Evolutionary conservation across 805 yeast species (phyloP), one percentile per base, ranked within the genome.

Genomic region (Candida maesae): DNA sequence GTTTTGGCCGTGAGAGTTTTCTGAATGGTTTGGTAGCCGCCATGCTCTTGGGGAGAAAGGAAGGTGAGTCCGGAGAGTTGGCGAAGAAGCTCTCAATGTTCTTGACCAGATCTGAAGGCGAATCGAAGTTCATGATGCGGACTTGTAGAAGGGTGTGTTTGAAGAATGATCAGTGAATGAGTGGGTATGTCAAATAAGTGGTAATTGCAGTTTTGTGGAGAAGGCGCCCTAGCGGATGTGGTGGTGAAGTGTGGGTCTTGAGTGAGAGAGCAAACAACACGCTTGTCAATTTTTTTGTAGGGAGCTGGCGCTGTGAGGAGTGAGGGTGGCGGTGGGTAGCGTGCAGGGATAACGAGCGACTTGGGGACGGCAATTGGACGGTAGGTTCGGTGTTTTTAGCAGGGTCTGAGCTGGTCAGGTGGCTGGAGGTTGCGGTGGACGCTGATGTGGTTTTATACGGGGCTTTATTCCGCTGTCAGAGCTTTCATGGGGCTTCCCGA

Each of bases 11-110:
- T 50, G 59, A 18, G 35, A 41, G 25, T 40, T 41, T 42, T 39
- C 36, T 39, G 46, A 40, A 36, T 17, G 50, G 38, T 23, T 46
- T 46, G 7, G 38, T 33, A 19, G 42, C 36, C 36, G 36, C 45
- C 39, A 36, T 36, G 20, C 21, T 30, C 32, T 39, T 47, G 16
- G 58, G 49, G 6, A 49, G 45, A 36, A 53, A 50, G 3, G 58
- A 56, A 2, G 62, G 60, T 4, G 60, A 55, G 29, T 55, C 55
- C 30, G 56, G 59, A 6, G 57, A 52, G 27, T 36, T 33, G 19
- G 45, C 45, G 33, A 50, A 51, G 44, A 53, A 42, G 36, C 40
- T 44, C 39, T 51, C 56, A 14, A 50, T 43, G 38, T 45, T 53
- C 47, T 46, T 51, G 42, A 46, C 38, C 33, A 50, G 41, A 18